Base-by-base conservation (phyloP, 768 basidiomycete genomes). In the Butyriboletus loyo region DNA sequence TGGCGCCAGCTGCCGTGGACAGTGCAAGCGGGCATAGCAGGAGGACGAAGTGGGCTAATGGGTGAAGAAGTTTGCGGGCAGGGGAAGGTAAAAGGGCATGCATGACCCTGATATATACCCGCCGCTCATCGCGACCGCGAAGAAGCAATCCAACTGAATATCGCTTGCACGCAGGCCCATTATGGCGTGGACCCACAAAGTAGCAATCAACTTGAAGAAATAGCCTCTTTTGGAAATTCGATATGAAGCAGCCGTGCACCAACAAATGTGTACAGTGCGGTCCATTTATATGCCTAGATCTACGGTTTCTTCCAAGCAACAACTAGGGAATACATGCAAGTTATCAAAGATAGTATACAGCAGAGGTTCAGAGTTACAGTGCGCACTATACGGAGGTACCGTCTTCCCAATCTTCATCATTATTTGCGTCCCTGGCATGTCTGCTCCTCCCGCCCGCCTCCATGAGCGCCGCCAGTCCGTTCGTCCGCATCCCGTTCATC, bases 321-420 rank as follows among this genome's bases (percentile, higher is more conserved):
- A 52, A 17, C 37, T 56, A 46, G 55, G 41, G 7, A 57, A 41
- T 55, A 55, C 52, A 56, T 27, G 1, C 22, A 32, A 25, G 24
- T 31, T n/a, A 25, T 11, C 39, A 28, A 44, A 0, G 40, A 32
- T 25, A 34, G 37, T 39, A 50, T 49, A 56, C 46, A 55, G 9
- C 50, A 43, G 3, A 31, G 32, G 37, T 19, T 7, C 9, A 7
- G 27, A 28, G 28, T 17, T 9, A 39, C 3, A 13, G 40, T 31
- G 10, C 22, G 17, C 39, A 19, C 53, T 58, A 70, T 19, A 66
- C 47, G 2, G 62, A 68, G n/a, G 38, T 53, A 17, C 64, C 54
- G 21, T 70, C 67, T 22, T 70, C 67, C 68, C 66, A 68, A 44
- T 68, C 68, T 15, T 70, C 69, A 8, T 66, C 59, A 21, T 56